Conservation (phyloP, 345 rosid genomes). For the Rhizophora apiculata region DNA sequence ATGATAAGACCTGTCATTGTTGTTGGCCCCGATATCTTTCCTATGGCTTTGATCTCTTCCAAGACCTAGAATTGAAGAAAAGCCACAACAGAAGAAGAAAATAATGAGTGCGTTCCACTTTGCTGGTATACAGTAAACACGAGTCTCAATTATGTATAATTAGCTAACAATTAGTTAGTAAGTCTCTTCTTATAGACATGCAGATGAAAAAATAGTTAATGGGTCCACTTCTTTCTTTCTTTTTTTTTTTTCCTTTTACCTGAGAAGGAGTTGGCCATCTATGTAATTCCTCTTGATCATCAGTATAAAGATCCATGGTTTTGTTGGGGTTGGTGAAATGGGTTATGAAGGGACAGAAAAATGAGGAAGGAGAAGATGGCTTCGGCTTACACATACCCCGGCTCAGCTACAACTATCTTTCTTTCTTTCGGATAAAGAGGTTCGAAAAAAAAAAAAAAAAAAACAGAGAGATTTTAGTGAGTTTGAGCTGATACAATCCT, state of each 20-base stretch:
- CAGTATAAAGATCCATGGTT: constrained; percentile 29
- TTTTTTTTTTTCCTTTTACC: constrained; percentile 36
- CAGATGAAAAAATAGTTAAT: not conserved
- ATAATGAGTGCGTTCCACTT: constrained; percentile 9
- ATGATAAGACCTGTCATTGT: constrained; percentile 76
- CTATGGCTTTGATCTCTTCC: constrained; percentile 78
- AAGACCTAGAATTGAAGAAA: constrained; percentile 48
- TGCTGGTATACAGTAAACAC: not conserved
- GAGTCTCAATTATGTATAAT: too few species aligned
- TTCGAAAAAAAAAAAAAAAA: not conserved
- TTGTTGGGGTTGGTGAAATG: constrained; percentile 43
- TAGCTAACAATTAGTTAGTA: not conserved
- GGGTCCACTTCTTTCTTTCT: not conserved
- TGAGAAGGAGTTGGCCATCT: constrained; percentile 84
- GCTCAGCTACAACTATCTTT: not conserved
- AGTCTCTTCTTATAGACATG: not conserved
- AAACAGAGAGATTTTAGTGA: not conserved
- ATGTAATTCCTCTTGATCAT: constrained; percentile 36
- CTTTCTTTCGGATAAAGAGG: constrained; percentile 7
- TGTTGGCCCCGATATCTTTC: constrained; percentile 87
- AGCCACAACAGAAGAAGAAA: constrained; percentile 7
- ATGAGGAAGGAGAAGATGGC: constrained; percentile 52
- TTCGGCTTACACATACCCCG: constrained; percentile 51
- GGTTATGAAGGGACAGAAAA: constrained; percentile 36
- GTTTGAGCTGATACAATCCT: too few species aligned